These are phyloP conservation scores for Phytophthora pinifolia DNA, from an alignment of 352 stramenopile genomes.

Conservation along the genomic window DNA sequence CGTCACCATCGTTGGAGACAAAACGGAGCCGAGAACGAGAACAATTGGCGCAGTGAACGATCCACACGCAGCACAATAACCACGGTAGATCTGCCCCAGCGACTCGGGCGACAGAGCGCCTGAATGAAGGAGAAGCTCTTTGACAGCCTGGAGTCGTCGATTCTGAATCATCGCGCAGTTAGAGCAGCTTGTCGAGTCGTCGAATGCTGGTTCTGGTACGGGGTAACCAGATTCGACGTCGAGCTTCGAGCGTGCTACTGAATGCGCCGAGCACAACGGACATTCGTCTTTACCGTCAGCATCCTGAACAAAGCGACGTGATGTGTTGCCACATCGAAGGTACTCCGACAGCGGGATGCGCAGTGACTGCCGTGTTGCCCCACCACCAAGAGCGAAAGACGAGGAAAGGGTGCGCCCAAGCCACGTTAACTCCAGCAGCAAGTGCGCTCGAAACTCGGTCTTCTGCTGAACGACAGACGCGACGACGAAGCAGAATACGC, in stretches of 20 bases:
- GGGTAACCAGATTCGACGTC: not conserved
- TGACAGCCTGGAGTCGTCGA: conserved; percentile 15
- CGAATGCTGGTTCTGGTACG: not conserved
- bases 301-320: conserved; percentile 7
- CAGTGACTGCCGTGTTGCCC: conserved; percentile 33
- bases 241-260: not conserved
- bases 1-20: not conserved
- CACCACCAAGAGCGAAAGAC: conserved; percentile 5
- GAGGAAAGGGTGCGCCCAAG: conserved; percentile 5
- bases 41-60: conserved; percentile 19
- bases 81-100: conserved; percentile 33
- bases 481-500: conserved; percentile 38
- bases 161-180: conserved; percentile 16
- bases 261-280: conserved; percentile 9
- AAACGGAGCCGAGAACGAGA: conserved; percentile 14
- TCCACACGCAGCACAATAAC: conserved; percentile 25
- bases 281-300: conserved; percentile 3
- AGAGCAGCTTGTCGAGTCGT: conserved; percentile 6
- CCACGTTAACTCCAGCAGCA: conserved; percentile 46
- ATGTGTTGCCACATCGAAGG: conserved; percentile 35
- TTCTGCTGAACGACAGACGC: conserved; percentile 63
- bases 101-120: not conserved
- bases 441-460: conserved; percentile 50
- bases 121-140: conserved; percentile 10
- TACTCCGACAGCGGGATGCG: conserved; percentile 48